Evolutionary conservation across 306 rosid species (phyloP), one percentile per base, ranked within the genome.

Genomic region (Quercus suber): DNA sequence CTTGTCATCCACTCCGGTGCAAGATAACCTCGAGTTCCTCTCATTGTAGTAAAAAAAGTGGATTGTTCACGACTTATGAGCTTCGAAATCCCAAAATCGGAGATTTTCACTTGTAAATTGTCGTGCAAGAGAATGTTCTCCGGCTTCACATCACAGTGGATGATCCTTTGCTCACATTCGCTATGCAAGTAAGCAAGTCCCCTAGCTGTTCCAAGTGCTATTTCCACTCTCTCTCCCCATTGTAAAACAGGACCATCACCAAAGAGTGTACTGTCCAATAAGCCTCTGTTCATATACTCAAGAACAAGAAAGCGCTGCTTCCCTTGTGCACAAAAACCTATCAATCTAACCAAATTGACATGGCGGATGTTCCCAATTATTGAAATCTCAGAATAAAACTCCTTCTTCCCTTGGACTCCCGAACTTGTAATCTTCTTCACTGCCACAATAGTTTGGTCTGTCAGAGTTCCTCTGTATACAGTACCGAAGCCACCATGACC

Each of bases 71-170:
- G 87, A 23, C 90, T 81, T 21, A 92, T 89, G 65, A 92, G 90
- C 79, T 92, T 94, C 3, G 98, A 92, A 72, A 92, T 94, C 59
- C 98, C 98, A 55, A 94, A 94, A 84, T 94, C 93, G 37, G 98
- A 92, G 60, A 94, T 89, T 80, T 90, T 94, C 1, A 89, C 91
- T 77, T 89, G 97, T 75, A 88, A 90, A 3, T 82, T 86, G 67
- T 92, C 93, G 0, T 89, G 91, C 83, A 94, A 58, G 49, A 94
- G 97, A 94, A 37, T 7, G 43, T 6, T 37, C 43, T 37, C 10
- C 7, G 43, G 43, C 43, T 37, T 37, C 43, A 7, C 89, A 55
- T 94, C 98, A 57, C 98, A 94, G 18, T 94, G 98, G 78, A 94
- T 92, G 74, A 94, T 87, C 87, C 87, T 94, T 4, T 83, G 88